Percentiles rank a stretch among this genome's conserved stretches.
Conservation (phyloP, 805 yeast species). For the Cyberlindnera suaveolens region DNA sequence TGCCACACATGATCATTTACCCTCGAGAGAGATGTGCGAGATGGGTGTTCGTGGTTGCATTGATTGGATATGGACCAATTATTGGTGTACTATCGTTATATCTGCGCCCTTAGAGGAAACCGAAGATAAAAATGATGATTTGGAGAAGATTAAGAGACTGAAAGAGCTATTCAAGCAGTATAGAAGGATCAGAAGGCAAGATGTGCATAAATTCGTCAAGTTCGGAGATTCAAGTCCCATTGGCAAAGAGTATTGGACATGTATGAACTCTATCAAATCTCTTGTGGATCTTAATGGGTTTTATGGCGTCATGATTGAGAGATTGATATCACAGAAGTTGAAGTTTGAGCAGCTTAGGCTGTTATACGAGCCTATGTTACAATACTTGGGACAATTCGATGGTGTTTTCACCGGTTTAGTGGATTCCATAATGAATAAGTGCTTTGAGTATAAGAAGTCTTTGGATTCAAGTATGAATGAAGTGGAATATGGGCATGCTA, state of each 20-base stretch:
- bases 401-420: conserved; percentile 7
- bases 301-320: conserved; percentile 28
- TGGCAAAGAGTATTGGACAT: conserved; percentile 38
- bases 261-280: conserved; percentile 23
- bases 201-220: conserved; percentile 33
- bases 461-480: not conserved
- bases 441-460: conserved; percentile 13
- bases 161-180: conserved; percentile 37
- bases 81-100: conserved; percentile 46
- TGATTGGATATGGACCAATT: conserved; percentile 66
- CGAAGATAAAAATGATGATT: conserved; percentile 25
- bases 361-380: conserved; percentile 26
- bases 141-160: conserved; percentile 13
- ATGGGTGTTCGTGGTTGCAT: conserved; percentile 55
- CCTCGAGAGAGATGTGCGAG: conserved; percentile 64
- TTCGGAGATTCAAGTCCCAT: conserved; percentile 37
- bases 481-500: conserved; percentile 5
- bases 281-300: conserved; percentile 5
- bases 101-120: conserved; percentile 28
- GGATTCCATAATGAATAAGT: conserved; percentile 9
- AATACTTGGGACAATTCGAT: conserved; percentile 5
- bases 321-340: conserved; percentile 27
- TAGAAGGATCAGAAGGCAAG: conserved; percentile 43
- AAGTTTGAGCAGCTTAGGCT: conserved; percentile 21
- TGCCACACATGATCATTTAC: conserved; percentile 85